Evolutionary conservation across 139 green algal species (phyloP).

Genomic region (Bryopsis sp.): DNA sequence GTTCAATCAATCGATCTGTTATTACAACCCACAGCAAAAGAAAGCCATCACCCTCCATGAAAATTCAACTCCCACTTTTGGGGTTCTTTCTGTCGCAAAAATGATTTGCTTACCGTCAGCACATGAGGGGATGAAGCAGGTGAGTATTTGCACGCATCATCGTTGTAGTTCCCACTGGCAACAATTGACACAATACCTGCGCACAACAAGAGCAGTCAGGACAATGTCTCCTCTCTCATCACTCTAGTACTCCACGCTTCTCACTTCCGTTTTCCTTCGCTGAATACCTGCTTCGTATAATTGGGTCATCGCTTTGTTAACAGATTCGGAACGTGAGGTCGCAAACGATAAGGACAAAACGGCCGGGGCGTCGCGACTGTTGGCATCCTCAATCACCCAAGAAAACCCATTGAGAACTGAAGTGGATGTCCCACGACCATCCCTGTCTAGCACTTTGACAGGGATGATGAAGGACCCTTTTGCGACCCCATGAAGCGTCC

Average conservation of each 20-base stretch:
- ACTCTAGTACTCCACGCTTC: no score
- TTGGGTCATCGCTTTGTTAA: conserved; percentile 6
- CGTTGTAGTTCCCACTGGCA: conserved; percentile 5
- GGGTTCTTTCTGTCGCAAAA: no score
- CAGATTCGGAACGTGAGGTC: neutral
- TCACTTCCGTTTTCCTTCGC: neutral
- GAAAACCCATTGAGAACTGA: neutral
- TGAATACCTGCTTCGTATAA: conserved; percentile 3
- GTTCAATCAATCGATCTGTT: no score
- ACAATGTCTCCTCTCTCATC: no score
- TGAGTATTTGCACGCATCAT: conserved; percentile 4
- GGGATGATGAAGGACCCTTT: conserved; percentile 1
- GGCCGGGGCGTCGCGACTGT: neutral
- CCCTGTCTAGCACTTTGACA: conserved; percentile 9
- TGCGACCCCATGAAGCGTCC: neutral
- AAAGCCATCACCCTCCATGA: no score
- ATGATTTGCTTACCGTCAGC: neutral
- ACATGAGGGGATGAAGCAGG: conserved; percentile 9
- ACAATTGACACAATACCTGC: conserved; percentile 3
- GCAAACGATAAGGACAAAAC: conserved; percentile 11
- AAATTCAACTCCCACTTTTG: no score
- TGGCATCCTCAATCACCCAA: neutral
- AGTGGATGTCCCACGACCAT: neutral
- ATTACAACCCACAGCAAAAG: no score
- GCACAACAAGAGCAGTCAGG: neutral